Conservation (phyloP, 345 rosid genomes). For the Citrus hindsii region DNA sequence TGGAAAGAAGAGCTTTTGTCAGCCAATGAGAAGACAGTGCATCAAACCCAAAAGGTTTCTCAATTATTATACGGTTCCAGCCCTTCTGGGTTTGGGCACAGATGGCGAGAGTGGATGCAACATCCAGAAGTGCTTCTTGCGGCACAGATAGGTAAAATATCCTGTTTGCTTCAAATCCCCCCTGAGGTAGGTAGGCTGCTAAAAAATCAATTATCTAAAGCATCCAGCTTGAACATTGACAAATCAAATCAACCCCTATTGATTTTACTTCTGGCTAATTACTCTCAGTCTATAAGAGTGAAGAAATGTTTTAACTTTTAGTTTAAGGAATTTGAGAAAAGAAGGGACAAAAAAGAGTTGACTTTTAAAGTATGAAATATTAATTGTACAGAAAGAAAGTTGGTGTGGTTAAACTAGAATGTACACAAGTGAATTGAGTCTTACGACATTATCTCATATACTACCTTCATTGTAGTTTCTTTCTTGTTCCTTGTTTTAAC, state of each 20-base stretch:
- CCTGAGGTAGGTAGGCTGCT: slow-evolving; percentile 37
- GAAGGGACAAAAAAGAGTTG: neutral
- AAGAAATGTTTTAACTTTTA: neutral
- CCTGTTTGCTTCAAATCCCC: slow-evolving; percentile 49
- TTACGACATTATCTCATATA: no score
- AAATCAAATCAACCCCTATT: neutral
- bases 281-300: neutral
- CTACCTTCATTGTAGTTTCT: no score
- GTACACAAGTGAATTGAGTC: no score
- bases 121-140: slow-evolving; percentile 80
- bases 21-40: slow-evolving; percentile 42
- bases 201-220: no score
- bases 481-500: no score
- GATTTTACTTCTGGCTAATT: neutral
- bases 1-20: slow-evolving; percentile 54
- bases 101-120: slow-evolving; percentile 51
- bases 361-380: neutral
- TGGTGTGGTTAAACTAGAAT: no score
- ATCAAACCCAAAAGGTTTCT: slow-evolving; percentile 78
- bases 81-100: slow-evolving; percentile 36
- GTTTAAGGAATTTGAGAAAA: neutral
- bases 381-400: neutral
- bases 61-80: slow-evolving; percentile 41
- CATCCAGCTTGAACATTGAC: neutral
- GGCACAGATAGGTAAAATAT: slow-evolving; percentile 81